phyloP scores from a whole-genome alignment of 2,329 filamentous ascomycete genomes.

The Calonectria fujianensis region DNA sequence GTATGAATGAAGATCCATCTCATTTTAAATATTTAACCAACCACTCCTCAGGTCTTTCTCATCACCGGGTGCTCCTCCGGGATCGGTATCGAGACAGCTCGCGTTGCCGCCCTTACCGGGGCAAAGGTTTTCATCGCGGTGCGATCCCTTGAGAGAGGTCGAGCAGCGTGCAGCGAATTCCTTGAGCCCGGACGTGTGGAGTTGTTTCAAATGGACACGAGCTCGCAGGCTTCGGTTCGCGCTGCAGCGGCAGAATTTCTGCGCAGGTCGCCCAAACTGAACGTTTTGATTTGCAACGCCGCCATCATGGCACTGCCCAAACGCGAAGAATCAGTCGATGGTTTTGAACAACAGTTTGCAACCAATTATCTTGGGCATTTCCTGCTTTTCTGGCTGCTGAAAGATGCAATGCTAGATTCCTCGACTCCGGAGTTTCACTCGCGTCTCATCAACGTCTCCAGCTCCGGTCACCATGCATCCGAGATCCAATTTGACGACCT shows the following conservation, averaged over 20 bases:
- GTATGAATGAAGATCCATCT: neutral
- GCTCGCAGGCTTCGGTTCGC: neutral
- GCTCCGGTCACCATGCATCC: neutral
- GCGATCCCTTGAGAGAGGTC: neutral
- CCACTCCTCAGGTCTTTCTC: neutral
- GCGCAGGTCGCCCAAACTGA: neutral
- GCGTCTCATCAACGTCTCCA: conserved; percentile 7
- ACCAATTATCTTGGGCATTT: conserved; percentile 11
- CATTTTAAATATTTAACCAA: neutral
- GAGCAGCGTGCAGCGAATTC: neutral
- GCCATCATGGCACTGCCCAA: neutral
- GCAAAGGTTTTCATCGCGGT: conserved; percentile 11
- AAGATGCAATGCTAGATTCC: neutral
- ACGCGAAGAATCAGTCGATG: conserved; percentile 10
- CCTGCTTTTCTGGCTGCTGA: neutral
- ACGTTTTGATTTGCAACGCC: conserved; percentile 8
- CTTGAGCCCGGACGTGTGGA: conserved; percentile 3
- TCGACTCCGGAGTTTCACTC: conserved; percentile 5
- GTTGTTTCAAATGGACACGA: neutral
- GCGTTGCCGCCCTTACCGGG: neutral
- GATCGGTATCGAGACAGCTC: conserved; percentile 1
- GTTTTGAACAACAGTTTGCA: neutral
- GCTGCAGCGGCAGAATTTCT: neutral
- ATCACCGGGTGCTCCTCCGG: conserved; percentile 1
- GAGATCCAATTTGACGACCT: conserved; percentile 4